A percentile compares a stretch with the other conserved stretches of the same genome.
Conservation (phyloP, 177 flowering plant species). For the Telopea speciosissima region DNA sequence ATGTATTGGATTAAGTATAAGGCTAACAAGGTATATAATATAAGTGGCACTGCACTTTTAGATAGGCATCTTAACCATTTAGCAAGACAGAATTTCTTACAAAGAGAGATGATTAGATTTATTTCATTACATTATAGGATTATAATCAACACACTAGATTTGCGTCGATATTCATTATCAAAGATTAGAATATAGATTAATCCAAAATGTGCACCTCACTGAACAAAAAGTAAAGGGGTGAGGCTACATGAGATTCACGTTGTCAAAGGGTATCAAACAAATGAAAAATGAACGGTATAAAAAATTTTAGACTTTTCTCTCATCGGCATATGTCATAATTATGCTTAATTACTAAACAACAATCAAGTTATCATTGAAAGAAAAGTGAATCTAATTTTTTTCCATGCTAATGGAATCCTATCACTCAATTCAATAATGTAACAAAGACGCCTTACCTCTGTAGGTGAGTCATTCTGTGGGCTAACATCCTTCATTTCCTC, state of each 20-base stretch:
- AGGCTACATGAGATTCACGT: background rate
- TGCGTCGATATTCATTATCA: no score
- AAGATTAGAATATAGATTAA: background rate
- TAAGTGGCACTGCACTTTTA: no score
- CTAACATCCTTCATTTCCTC: slow-evolving; percentile 54
- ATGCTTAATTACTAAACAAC: no score
- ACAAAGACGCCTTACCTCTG: slow-evolving; percentile 32
- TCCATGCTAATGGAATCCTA: background rate
- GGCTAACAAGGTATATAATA: background rate
- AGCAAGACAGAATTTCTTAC: no score
- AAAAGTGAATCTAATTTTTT: background rate
- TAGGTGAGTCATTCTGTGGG: slow-evolving; percentile 24
- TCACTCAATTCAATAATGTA: background rate
- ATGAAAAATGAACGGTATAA: no score
- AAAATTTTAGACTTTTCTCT: no score
- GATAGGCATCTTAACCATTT: background rate
- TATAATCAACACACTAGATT: no score
- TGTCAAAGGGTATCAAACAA: background rate
- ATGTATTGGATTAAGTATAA: background rate
- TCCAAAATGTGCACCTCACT: background rate
- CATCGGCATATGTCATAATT: no score
- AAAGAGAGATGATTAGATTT: no score
- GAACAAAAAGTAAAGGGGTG: background rate
- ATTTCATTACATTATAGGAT: no score
- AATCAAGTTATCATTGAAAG: no score